Evolutionary conservation across 1,284 basidiomycete genomes (phyloP).

Genomic region (Ustilago trichophora): DNA sequence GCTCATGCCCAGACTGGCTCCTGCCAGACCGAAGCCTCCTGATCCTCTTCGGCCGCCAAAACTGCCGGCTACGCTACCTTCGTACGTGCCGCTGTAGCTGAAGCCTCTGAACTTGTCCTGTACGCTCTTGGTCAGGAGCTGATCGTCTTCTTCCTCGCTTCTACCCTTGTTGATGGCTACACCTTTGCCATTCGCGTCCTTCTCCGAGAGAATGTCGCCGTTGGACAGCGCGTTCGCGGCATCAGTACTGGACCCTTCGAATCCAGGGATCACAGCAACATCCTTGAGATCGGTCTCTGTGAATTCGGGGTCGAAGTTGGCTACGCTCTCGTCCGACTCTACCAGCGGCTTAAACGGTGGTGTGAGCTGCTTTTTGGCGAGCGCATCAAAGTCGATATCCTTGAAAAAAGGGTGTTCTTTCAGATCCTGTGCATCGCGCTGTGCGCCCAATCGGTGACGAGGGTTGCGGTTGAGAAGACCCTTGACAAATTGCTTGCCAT

Average conservation of each 20-base stretch:
- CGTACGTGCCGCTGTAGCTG: conserved; percentile 63
- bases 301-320: conserved; percentile 98
- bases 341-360: conserved; percentile 98
- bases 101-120: conserved; percentile 67
- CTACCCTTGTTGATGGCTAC: conserved; percentile 40
- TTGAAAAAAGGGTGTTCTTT: conserved; percentile 97
- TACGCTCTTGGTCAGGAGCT: conserved; percentile 54
- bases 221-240: conserved; percentile 25
- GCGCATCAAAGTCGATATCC: conserved; percentile 72
- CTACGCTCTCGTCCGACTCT: conserved; percentile 95
- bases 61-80: conserved; percentile 51
- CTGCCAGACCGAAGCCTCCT: conserved; percentile 42
- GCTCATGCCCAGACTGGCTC: conserved; percentile 56
- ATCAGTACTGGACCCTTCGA: conserved; percentile 45
- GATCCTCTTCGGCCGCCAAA: conserved; percentile 52
- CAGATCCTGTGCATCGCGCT: conserved; percentile 88
- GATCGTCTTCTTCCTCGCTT: conserved; percentile 44
- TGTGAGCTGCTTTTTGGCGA: conserved; percentile 87
- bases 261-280: conserved; percentile 58
- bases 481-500: conserved; percentile 99
- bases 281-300: conserved; percentile 79
- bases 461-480: conserved; percentile 97
- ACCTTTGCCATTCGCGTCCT: conserved; percentile 29
- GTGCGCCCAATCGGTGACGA: conserved; percentile 90
- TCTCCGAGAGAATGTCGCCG: conserved; percentile 28